Base-by-base conservation (phyloP, 495 filamentous ascomycete genomes). In the Penicillium maclennaniae region DNA sequence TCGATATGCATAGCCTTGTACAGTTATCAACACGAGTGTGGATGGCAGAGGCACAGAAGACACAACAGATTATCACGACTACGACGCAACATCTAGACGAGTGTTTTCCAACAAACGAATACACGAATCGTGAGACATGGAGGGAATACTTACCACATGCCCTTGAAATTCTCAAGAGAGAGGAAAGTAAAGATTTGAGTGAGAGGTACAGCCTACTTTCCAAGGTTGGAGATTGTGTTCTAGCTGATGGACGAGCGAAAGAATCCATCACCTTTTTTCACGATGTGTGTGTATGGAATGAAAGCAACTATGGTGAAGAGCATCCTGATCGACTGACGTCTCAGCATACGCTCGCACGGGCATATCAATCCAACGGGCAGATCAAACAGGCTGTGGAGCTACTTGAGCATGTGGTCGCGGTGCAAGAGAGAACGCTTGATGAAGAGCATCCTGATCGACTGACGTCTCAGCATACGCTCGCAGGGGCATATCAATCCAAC, bases 1-100 rank as follows among this genome's bases (percentile, higher is more conserved):
- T 64, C 44, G 66, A 76, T 51, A 69, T 82, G 53, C 75, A 82
- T 53, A 60, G 65, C 43, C 68, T 80, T 8, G 73, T 82, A 5
- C 76, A 78, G 46, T 39, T 78, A 25, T 68, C 72, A 23, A 71
- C 66, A 38, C 61, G 60, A 49, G 40, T 68, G 16, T 75, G 70
- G 69, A 42, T 70, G 15, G 47, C 26, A 8, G 14, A 68, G 15
- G 31, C 57, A 12, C 16, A 47, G 25, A 25, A 53, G 16, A 46
- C 15, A 38, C 20, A 14, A 49, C 55, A 52, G 20, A 41, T 49
- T 17, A 61, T 49, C 4, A 20, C 53, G 39, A 55, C 39, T 20
- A 55, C 45, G 45, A 47, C 54, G 10, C 36, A 37, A 37, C 68
- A 63, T 51, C 47, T 74, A 10, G 45, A 57, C 19, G 14, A 57